Percentiles rank a stretch among this genome's conserved stretches.
These are phyloP conservation scores for Fusarium sp. DNA, from an alignment of 2,329 filamentous ascomycete species.

Conservation along the genomic window DNA sequence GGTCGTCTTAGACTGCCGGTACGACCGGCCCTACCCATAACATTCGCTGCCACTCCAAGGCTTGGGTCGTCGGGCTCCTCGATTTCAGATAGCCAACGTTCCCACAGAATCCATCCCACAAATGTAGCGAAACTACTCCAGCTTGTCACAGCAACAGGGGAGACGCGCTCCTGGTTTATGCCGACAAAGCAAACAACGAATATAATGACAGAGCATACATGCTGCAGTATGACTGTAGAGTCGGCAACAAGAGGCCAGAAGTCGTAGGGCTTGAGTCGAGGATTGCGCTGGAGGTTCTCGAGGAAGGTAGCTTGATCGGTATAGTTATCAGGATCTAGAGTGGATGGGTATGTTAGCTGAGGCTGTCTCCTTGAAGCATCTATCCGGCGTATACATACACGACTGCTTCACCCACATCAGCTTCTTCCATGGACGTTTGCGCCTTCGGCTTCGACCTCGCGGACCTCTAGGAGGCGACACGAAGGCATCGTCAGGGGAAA, in stretches of 20 bases:
- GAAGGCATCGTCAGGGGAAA: slow-evolving; percentile 88
- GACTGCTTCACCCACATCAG: slow-evolving; percentile 97
- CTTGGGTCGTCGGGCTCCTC: slow-evolving; percentile 61
- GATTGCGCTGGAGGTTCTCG: slow-evolving; percentile 94
- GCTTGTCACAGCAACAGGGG: slow-evolving; percentile 87
- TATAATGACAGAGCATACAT: slow-evolving; percentile 93
- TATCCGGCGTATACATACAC: slow-evolving; percentile 64
- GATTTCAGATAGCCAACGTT: slow-evolving; percentile 85
- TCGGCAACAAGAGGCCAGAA: slow-evolving; percentile 98
- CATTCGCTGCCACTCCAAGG: slow-evolving; percentile 51
- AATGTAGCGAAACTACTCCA: slow-evolving; percentile 86
- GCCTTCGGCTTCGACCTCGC: slow-evolving; percentile 72
- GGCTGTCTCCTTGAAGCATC: not conserved
- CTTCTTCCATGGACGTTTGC: slow-evolving; percentile 89
- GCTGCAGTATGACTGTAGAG: slow-evolving; percentile 95
- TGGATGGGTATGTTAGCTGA: slow-evolving; percentile 9
- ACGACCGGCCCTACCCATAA: slow-evolving; percentile 50
- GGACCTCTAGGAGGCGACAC: slow-evolving; percentile 69
- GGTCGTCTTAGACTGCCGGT: slow-evolving; percentile 51
- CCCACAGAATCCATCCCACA: slow-evolving; percentile 90
- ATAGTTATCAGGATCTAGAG: slow-evolving; percentile 93
- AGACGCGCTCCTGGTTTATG: slow-evolving; percentile 88
- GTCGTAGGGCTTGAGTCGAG: slow-evolving; percentile 91
- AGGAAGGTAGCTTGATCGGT: slow-evolving; percentile 97
- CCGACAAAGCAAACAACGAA: slow-evolving; percentile 94